A percentile compares a stretch with the other conserved stretches of the same genome.
These are phyloP conservation scores for Spizellomyces sp. DNA, from an alignment of 192 early-diverging fungal species.

Conservation along the genomic window DNA sequence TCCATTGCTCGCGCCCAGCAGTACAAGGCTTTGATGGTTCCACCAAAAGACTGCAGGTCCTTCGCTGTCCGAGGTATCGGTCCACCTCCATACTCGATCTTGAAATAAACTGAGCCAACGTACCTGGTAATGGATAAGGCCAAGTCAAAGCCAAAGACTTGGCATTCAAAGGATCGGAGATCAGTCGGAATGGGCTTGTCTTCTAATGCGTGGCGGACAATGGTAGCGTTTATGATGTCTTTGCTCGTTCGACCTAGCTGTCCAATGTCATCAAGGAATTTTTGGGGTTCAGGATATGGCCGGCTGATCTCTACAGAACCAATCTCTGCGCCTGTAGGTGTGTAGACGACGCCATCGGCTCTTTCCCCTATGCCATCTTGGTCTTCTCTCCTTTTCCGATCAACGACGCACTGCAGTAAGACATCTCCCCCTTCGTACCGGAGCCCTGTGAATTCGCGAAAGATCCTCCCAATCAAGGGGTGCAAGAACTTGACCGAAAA, in stretches of 20 bases:
- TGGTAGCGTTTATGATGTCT: neutral
- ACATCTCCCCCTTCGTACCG: too few relatives aligned
- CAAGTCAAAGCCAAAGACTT: neutral
- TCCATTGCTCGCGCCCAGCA: neutral
- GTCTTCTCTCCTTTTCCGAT: too few relatives aligned
- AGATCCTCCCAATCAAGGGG: too few relatives aligned
- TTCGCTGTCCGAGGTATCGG: neutral
- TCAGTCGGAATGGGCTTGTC: neutral
- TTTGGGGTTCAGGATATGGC: too few relatives aligned
- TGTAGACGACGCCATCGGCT: too few relatives aligned
- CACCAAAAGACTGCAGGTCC: neutral
- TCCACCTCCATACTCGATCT: neutral
- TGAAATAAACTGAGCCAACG: neutral
- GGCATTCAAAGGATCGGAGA: neutral
- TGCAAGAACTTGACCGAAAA: too few relatives aligned
- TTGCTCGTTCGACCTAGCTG: neutral
- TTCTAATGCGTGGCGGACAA: neutral
- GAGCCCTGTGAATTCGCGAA: too few relatives aligned
- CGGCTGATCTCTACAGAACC: too few relatives aligned
- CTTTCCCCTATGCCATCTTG: too few relatives aligned
- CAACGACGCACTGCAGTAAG: too few relatives aligned
- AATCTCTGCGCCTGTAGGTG: too few relatives aligned
- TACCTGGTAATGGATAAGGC: neutral
- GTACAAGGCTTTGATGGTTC: neutral
- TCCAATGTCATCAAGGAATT: neutral